Conservation (phyloP, 345 rosid genomes). For the Corymbia maculata region DNA sequence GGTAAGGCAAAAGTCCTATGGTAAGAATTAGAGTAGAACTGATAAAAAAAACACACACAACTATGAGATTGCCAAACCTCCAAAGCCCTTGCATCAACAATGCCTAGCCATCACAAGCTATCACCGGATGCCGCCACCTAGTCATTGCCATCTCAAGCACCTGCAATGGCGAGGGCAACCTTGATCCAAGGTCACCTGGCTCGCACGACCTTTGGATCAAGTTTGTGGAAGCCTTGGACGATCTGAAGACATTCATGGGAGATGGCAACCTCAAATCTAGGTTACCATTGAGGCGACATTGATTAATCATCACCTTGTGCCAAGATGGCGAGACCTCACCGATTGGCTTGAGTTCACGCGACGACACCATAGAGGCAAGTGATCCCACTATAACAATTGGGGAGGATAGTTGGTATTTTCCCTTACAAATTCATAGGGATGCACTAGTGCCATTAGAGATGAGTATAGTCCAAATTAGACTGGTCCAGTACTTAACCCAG, state of each 20-base stretch:
- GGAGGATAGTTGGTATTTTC: too few species aligned
- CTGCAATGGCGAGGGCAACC: not conserved
- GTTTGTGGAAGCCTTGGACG: not conserved
- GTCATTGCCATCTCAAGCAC: not conserved
- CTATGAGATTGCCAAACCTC: not conserved
- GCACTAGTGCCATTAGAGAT: too few species aligned
- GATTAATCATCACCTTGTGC: not conserved
- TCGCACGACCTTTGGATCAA: not conserved
- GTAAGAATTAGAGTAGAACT: too few species aligned
- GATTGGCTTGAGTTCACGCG: accelerated
- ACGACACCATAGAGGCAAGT: too few species aligned
- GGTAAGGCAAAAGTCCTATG: too few species aligned
- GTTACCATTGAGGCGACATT: not conserved
- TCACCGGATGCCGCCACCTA: not conserved
- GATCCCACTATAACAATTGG: too few species aligned
- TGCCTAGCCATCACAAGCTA: too few species aligned
- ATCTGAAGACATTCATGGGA: not conserved
- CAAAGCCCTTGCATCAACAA: not conserved
- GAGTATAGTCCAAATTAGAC: too few species aligned
- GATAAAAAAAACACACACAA: too few species aligned
- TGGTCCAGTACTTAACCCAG: too few species aligned
- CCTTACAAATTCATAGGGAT: too few species aligned
- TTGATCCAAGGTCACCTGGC: not conserved
- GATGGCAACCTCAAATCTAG: accelerated
- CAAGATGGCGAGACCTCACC: not conserved